A percentile compares a stretch with the other conserved stretches of the same genome.
Conservation (phyloP, 257 asterid genomes). For the Solanum sejunctum region DNA sequence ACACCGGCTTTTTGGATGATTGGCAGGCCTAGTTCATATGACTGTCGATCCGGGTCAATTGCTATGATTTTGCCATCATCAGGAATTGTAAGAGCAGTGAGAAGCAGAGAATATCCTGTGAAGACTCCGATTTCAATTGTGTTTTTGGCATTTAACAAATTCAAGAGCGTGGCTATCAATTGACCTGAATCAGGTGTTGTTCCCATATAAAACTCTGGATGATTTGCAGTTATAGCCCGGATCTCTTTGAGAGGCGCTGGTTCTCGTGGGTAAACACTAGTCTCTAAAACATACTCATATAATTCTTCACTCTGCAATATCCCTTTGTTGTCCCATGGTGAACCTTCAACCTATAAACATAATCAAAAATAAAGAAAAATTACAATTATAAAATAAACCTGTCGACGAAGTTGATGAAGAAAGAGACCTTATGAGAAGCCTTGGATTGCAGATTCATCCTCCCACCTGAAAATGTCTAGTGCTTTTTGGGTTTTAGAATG, state of each 20-base stretch:
- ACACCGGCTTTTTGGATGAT: conserved; percentile 24
- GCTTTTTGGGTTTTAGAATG: background rate
- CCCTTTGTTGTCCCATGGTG: background rate
- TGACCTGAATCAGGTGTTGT: conserved; percentile 23
- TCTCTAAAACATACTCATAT: background rate
- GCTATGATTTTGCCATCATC: conserved; percentile 25
- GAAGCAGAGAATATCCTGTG: conserved; percentile 23
- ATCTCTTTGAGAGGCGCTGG: background rate
- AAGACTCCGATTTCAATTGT: conserved; percentile 20
- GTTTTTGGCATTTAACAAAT: conserved; percentile 8
- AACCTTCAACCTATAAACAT: background rate
- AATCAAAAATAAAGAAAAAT: background rate
- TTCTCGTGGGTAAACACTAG: background rate
- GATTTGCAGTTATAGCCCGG: background rate
- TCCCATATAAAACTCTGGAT: background rate
- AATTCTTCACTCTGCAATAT: background rate
- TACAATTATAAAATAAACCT: no score
- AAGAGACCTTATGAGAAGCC: background rate
- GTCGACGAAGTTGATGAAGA: background rate
- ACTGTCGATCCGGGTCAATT: conserved; percentile 14
- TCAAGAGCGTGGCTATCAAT: conserved; percentile 4
- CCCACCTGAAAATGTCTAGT: background rate
- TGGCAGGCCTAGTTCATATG: conserved; percentile 28
- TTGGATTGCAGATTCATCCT: background rate
- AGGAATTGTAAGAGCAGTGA: conserved; percentile 18